Base-by-base conservation (phyloP, 2,329 filamentous ascomycete species). In the Onygenales sp. region DNA sequence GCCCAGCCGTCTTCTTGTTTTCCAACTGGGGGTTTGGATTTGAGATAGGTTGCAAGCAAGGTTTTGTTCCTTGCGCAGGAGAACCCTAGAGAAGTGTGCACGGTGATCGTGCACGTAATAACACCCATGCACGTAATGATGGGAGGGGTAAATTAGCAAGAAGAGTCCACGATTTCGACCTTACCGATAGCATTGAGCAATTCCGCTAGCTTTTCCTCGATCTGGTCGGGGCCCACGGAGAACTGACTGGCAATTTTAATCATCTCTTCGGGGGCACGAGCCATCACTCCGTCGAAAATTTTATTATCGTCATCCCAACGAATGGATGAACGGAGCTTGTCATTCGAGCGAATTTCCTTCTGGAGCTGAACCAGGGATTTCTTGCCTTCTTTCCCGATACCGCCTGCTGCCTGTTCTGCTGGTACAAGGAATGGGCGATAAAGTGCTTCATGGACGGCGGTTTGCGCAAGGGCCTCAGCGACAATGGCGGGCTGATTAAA, bases 401-500 rank as follows among this genome's bases (percentile, higher is more conserved):
- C 65, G 1, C 63, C 64, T 1, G 70, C 69, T 43, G 61, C 55
- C 46, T 66, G 63, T 54, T 74, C 71, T 0, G 63, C 62, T 0
- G 61, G 60, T 5, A 66, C 57, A 32, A 93, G 74, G 56, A 84
- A 80, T 0, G 67, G 58, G 1, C 69, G 72, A 1, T 86, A 42
- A n/a, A 43, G 74, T 43, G 77, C 70, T 6, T 76, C 71, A 63
- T 94, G 88, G 1, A 89, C 80, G 7, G 85, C 82, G 1, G 86
- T 77, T 71, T 94, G 85, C 0, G 90, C 88, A 14, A 95, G 79
- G 1, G 75, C 89, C 70, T 92, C 82, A 5, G 89, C 88, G 32
- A 95, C 77, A 55, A 95, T 83, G 39, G 86, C 86, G 2, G 88
- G 88, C 64, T 95, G 89, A 8, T 78, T 67, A 73, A 89, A 95